Evolutionary conservation across 179 eudicot species (phyloP), one percentile per base, ranked within the genome.

Genomic region (Gypsophila paniculata): DNA sequence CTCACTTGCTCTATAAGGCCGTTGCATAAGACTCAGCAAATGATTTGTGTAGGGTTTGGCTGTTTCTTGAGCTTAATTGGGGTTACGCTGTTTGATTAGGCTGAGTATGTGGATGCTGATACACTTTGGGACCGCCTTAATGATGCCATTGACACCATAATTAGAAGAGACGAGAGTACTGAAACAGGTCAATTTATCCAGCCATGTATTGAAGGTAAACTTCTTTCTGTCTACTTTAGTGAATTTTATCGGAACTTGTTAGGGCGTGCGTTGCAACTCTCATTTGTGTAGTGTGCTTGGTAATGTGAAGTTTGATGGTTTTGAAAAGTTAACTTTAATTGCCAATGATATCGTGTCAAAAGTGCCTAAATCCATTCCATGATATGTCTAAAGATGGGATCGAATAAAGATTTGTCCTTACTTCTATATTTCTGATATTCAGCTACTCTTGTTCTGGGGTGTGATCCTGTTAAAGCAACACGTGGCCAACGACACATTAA

Each of bases 381-480:
- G 36, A 67, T 36, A 52, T 69, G 59, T 61, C 14, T 54, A 63
- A 70, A 51, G 65, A n/a, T 34, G 22, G 61, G 15, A 46, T 7
- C 39, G 12, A 78, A 68, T 75, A 60, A 59, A 36, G 69, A 48
- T 48, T 70, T 53, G 70, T 74, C 29, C 42, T 75, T 75, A 54
- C 49, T 70, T 49, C 18, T 46, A 63, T 65, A 48, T 38, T 39
- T 73, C 10, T 80, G 75, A 72, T 86, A 74, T 82, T 80, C 89
- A 93, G 98, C 98, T 85, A 97, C 98, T 67, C 98, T 93, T 74
- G 80, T 89, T 69, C 72, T 93, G 70, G 98, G 98, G n/a, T 93
- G 98, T 79, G 77, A 83, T 70, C 93, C 97, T 17, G 88, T 86
- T 76, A 87, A 86, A 79, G 91, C 91, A 58, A 85, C 98, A 25